Base-by-base conservation (phyloP, 306 rosid species). In the Biancaea sappan region DNA sequence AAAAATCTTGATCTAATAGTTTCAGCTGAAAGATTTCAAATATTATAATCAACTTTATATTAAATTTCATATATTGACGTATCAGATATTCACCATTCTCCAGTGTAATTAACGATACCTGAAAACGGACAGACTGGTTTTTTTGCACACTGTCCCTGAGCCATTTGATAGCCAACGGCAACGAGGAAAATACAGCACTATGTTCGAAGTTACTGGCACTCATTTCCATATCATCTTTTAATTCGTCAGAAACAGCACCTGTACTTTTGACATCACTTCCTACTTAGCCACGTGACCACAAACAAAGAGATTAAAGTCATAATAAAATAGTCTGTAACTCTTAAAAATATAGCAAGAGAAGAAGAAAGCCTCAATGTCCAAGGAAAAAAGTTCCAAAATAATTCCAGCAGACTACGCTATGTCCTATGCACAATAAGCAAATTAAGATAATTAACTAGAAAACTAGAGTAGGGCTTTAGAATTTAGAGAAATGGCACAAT, bases 151-250 rank as follows among this genome's bases (percentile, higher is more conserved):
- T 88, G 72, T 86, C 89, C 80, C 94, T 83, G 71, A 94, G 96
- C 94, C 96, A 94, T 75, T 91, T 87, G 76, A 91, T 78, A 34
- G 88, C 98, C 65, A 84, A 66, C 1, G 96, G 94, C 79, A 94
- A 86, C 53, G 98, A 91, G 15, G 91, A 79, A 85, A 94, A 94
- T 56, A 94, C 96, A 16, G 89, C 89, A 82, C 97, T 89, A 60
- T 86, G 79, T 72, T 81, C 92, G 28, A 88, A 89, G 72, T 76
- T 82, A 77, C 79, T 82, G 28, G 69, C 85, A 53, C 87, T 79
- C 79, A 71, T 76, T 67, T 82, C 97, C 75, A 77, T 10, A 72
- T 81, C 88, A 65, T 83, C 87, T 86, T 83, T 88, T 71, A 78
- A 80, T 67, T 87, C 96, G 73, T 85, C 97, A 54, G 75, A 46